phyloP scores from a whole-genome alignment of 2,329 filamentous ascomycete species.

The Penicillium carneum region DNA sequence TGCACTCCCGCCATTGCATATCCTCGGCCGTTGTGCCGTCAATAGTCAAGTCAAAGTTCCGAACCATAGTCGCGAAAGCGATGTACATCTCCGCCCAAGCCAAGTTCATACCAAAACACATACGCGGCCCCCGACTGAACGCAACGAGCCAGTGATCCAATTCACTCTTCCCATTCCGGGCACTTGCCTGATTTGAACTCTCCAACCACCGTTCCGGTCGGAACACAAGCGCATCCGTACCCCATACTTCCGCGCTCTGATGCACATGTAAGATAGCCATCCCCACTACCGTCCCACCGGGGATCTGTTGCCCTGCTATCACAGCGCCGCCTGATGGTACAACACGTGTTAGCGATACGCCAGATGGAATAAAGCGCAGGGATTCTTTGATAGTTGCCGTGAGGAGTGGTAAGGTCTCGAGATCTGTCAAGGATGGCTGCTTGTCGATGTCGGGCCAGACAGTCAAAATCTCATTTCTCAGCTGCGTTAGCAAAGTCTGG shows the following conservation, averaged over 20 bases:
- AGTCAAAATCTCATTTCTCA: neutral
- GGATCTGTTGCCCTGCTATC: neutral
- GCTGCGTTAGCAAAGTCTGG: neutral
- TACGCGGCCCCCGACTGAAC: conserved; percentile 7
- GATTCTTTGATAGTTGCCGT: conserved; percentile 6
- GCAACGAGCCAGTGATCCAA: conserved; percentile 9
- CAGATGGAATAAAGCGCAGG: conserved; percentile 4
- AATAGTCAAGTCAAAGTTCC: conserved; percentile 2
- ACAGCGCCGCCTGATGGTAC: neutral
- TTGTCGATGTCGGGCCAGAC: neutral
- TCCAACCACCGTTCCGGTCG: conserved; percentile 6
- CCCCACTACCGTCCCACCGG: neutral
- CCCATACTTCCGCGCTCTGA: conserved; percentile 3
- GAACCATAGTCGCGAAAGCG: conserved; percentile 1
- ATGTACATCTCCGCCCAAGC: conserved; percentile 11
- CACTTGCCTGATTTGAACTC: neutral
- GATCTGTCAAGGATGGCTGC: neutral
- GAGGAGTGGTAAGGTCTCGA: conserved; percentile 3
- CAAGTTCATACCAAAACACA: conserved; percentile 15
- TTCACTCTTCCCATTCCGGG: neutral
- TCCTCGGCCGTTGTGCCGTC: conserved; percentile 2
- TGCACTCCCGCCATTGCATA: conserved; percentile 13
- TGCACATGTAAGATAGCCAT: conserved; percentile 8
- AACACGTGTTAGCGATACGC: neutral
- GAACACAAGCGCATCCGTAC: conserved; percentile 2